Base-by-base conservation (phyloP, 176 grass and related monocot genomes). In the Canna indica region DNA sequence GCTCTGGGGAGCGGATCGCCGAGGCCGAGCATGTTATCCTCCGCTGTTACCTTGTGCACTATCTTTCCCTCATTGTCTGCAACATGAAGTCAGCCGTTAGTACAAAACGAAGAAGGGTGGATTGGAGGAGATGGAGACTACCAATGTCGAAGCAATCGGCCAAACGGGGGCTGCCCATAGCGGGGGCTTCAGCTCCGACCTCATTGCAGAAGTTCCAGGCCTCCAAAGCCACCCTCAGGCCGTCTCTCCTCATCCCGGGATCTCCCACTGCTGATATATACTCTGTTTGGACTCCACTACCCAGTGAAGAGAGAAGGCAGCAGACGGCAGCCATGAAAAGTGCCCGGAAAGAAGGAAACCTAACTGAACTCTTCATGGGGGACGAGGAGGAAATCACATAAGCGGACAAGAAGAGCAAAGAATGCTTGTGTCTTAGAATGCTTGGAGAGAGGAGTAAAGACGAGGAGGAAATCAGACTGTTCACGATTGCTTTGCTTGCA, bases 121-220 rank as follows among this genome's bases (percentile, higher is more conserved):
- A 69, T 22, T 32, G 18, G 31, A 71, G n/a, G 5, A 27, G 12
- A 75, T 6, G 28, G 67, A 24, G 20, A 13, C 3, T 8, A 96
- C 92, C 76, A 29, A 96, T 79, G 66, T 91, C 85, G 56, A 91
- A 91, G 88, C 92, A 96, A 70, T 96, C 92, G 48, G 88, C 92
- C 67, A 81, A 69, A 73, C 92, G 88, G 7, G 92, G 92, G 78
- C 88, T 96, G 77, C 88, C 88, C 85, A 91, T 96, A 44, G 68
- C 72, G 68, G 85, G 81, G 3, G 92, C 85, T 73, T 96, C 92
- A 30, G 36, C 52, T 22, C 92, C 92, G 36, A 96, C 92, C 88
- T 96, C 92, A 47, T 96, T 96, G 76, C 92, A 96, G 72, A 91
- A 91, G 69, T 91, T 91, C 92, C 88, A 96, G 36, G 88, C 92